These are phyloP conservation scores for Cadophora sp. DNA, from an alignment of 2,329 filamentous ascomycete genomes.

Conservation along the genomic window DNA sequence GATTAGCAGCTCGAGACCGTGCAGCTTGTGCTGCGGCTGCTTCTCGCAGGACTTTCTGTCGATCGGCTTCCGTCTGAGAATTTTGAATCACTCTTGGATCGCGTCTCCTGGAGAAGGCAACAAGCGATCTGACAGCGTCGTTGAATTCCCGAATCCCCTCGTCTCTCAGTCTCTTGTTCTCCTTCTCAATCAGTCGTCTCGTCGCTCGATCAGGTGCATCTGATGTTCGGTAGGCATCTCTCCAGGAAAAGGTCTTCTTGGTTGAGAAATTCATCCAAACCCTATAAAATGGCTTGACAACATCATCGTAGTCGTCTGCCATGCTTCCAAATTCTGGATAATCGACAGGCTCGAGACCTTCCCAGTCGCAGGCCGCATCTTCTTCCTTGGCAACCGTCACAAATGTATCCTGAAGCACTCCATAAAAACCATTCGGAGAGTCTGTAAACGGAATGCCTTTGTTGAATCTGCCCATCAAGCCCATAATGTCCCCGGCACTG, in stretches of 20 bases:
- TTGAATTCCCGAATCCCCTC: slow-evolving; percentile 89
- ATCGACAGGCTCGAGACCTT: slow-evolving; percentile 62
- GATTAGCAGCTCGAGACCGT: slow-evolving; percentile 80
- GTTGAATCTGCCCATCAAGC: slow-evolving; percentile 81
- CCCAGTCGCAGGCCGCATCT: slow-evolving; percentile 73
- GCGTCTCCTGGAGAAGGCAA: slow-evolving; percentile 88
- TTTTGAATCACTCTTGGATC: slow-evolving; percentile 86
- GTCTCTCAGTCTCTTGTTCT: slow-evolving; percentile 85
- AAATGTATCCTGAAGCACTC: slow-evolving; percentile 78
- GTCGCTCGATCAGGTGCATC: slow-evolving; percentile 87
- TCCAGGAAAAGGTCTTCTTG: slow-evolving; percentile 87
- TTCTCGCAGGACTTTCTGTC: slow-evolving; percentile 78
- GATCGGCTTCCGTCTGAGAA: slow-evolving; percentile 78
- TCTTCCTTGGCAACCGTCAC: slow-evolving; percentile 83
- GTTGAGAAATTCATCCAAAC: slow-evolving; percentile 85
- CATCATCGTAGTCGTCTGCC: slow-evolving; percentile 75
- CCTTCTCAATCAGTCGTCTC: slow-evolving; percentile 90
- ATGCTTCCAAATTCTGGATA: slow-evolving; percentile 86
- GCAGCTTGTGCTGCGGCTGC: slow-evolving; percentile 85
- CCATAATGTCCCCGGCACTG: slow-evolving; percentile 78
- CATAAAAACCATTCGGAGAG: slow-evolving; percentile 82
- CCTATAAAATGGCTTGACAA: slow-evolving; percentile 82
- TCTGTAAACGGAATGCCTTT: slow-evolving; percentile 81
- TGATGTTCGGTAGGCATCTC: slow-evolving; percentile 80
- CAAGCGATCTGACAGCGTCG: slow-evolving; percentile 84